Base-by-base conservation (phyloP, 257 asterid genomes). In the Capsicum pubescens region DNA sequence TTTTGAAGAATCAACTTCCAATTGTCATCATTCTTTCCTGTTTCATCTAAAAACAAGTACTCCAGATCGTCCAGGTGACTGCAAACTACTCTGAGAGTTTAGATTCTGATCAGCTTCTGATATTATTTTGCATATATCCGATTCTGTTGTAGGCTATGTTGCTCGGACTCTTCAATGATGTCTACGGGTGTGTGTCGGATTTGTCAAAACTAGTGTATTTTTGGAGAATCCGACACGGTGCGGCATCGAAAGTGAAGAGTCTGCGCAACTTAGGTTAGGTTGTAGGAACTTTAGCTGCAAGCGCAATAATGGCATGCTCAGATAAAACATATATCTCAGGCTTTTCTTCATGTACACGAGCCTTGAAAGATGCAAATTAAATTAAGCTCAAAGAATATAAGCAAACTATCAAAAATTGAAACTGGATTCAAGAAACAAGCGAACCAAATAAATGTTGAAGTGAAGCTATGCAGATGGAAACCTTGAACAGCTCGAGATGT, bases 321-420 rank as follows among this genome's bases (percentile, higher is more conserved):
- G 98, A 94, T 85, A 96, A 88, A 80, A 92, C 93, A 83, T 89
- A 26, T 26, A 94, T 89, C 94, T 93, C 90, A 94, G 86, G 89
- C 97, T 92, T 90, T 26, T 96, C 98, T 87, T 96, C 99, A 88
- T 96, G 99, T 81, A 96, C 86, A 85, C 98, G 99, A 59, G 99
- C 98, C 99, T 94, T 91, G 86, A 88, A 89, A 83, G 80, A 88
- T 82, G 81, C 66, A 72, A 84, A 89, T 42, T 60, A 58, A 72
- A 71, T 67, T 9, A 85, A 84, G 85, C 9, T 21, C 52, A 46
- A 83, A 82, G 12, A 74, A 54, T n/a, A 35, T 52, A 76, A 21
- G 19, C 14, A 76, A 26, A 50, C 32, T 8, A 76, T 26, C 21
- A 74, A 74, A 11, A 54, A 76, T 52, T 6, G 15, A 76, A 76